Evolutionary conservation across 2,329 filamentous ascomycete genomes (phyloP), one percentile per base, ranked within the genome.

Genomic region (Colletotrichum sublineola): DNA sequence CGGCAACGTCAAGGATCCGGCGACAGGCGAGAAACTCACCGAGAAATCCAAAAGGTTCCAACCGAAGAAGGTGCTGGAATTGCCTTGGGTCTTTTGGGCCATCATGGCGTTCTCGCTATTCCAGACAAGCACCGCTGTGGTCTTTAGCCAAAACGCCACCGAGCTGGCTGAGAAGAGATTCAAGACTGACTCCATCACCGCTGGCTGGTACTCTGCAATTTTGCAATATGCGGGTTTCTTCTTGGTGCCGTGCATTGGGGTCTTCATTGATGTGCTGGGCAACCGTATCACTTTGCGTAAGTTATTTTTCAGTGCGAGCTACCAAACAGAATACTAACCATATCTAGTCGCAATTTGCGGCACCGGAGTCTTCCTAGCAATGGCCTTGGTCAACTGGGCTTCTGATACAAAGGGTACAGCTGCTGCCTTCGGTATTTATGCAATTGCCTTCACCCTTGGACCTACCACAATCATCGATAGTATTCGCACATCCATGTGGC

Each of bases 141-240:
- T 90, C 5, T 91, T 89, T 73, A 81, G 82, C 2, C 84, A 86
- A 33, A 91, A 91, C 74, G 87, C 87, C 0, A 92, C 90, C 0
- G 90, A 91, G 74, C 77, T 91, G 29, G 89, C 89, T 0, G 84
- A 91, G 78, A 84, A 90, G 76, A 83, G 89, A 2, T 91, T 91
- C 78, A 81, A 87, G 9, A 83, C 88, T n/a, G 82, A 83, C 12
- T 80, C 86, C 0, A 82, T 90, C 44, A 85, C 80, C 2, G 90
- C 89, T 0, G 89, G 89, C 0, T 91, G 89, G 89, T 91, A 91
- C 74, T 87, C 87, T 1, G 82, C 88, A 15, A 82, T 87, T 67
- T 81, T 86, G 0, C 87, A 90, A 73, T 91, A 91, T 75, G 70
- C 70, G 0, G 73, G 84, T 0, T 91, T 91, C 78, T 90, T 91